These are phyloP conservation scores for Polysphondylium violaceum DNA, from an alignment of 78 protist genomes.

Conservation along the genomic window DNA sequence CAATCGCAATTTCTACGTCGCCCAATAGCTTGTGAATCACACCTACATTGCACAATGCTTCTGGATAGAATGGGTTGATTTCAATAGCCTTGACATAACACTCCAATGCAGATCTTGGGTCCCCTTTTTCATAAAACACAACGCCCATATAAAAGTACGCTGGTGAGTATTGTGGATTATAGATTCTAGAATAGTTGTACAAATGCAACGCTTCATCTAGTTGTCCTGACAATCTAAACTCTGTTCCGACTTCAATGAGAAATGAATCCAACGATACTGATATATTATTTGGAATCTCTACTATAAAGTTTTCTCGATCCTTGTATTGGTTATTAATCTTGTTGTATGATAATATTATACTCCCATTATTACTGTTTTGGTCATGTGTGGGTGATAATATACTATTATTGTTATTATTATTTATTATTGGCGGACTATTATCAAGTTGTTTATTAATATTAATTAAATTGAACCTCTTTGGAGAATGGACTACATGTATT, in stretches of 20 bases:
- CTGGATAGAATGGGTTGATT: conserved; percentile 66
- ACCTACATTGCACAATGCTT: conserved; percentile 86
- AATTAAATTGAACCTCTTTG: too few species aligned
- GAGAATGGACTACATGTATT: too few species aligned
- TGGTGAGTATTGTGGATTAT: not conserved
- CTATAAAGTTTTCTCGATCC: too few species aligned
- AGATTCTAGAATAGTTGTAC: not conserved
- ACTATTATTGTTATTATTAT: too few species aligned
- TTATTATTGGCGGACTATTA: too few species aligned
- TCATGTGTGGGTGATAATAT: not conserved
- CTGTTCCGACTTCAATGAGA: conserved; percentile 8
- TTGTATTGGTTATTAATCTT: too few species aligned
- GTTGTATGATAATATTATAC: not conserved
- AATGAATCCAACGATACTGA: conserved; percentile 10
- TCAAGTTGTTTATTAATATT: too few species aligned
- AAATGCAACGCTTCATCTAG: conserved; percentile 3
- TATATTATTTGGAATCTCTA: too few species aligned
- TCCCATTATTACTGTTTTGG: not conserved
- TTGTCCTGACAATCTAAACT: conserved; percentile 1
- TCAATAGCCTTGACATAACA: conserved; percentile 57
- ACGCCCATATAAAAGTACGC: conserved; percentile 42
- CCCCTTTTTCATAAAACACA: conserved; percentile 21
- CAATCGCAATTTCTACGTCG: conserved; percentile 59
- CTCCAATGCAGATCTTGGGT: conserved; percentile 37
- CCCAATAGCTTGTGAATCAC: conserved; percentile 67